Conservation (phyloP, 2,329 filamentous ascomycete species). For the Neurospora sp. region DNA sequence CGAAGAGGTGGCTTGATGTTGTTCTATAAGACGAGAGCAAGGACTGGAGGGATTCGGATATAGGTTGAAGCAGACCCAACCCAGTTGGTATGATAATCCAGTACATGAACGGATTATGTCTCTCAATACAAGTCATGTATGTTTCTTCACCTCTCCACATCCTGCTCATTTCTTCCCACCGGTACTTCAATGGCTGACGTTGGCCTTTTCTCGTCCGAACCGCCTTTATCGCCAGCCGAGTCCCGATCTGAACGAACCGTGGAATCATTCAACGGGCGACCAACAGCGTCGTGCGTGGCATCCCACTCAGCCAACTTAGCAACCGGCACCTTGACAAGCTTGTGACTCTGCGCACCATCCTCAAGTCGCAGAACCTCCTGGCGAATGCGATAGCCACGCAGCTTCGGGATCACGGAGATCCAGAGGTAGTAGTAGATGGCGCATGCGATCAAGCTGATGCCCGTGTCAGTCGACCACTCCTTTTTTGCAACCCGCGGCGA, state of each 20-base stretch:
- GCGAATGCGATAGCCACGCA: slow-evolving; percentile 33
- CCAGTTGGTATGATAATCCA: too few relatives aligned
- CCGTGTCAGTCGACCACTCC: neutral
- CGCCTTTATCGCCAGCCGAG: neutral
- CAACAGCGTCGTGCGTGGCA: slow-evolving; percentile 20
- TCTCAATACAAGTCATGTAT: rapidly evolving
- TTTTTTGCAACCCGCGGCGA: neutral
- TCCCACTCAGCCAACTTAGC: slow-evolving; percentile 35
- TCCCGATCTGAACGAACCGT: neutral
- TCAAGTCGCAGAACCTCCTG: slow-evolving; percentile 36
- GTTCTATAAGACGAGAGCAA: neutral
- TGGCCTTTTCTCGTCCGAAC: neutral
- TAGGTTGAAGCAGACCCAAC: neutral
- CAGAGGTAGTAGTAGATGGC: slow-evolving; percentile 39
- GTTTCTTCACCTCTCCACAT: neutral
- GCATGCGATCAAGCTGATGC: slow-evolving; percentile 27
- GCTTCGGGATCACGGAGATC: slow-evolving; percentile 33
- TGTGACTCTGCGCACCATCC: slow-evolving; percentile 33
- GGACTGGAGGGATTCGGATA: neutral
- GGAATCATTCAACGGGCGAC: slow-evolving; percentile 8
- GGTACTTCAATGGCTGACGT: neutral
- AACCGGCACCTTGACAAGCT: slow-evolving; percentile 36
- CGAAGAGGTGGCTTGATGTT: neutral
- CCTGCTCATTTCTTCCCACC: neutral
- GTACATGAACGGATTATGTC: neutral